Evolutionary conservation across 805 yeast genomes (phyloP).

Genomic region (Pichia nanzhaoensis): DNA sequence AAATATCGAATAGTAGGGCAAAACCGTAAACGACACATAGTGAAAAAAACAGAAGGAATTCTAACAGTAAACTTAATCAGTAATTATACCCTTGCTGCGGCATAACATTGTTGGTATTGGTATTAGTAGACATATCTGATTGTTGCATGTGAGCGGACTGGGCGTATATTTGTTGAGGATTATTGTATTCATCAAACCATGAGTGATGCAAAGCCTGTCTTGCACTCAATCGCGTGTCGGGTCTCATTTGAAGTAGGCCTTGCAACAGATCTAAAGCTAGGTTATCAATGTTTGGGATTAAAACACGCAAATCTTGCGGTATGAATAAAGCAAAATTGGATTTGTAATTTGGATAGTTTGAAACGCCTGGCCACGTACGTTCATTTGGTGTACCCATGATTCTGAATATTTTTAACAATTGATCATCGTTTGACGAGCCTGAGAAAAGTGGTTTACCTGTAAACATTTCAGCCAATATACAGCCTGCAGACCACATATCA

Average conservation of each 20-base stretch:
- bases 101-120: slow-evolving; percentile 5
- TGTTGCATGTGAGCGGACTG: slow-evolving; percentile 9
- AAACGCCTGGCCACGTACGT: slow-evolving; percentile 95
- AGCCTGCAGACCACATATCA: slow-evolving; percentile 98
- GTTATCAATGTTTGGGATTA: slow-evolving; percentile 64
- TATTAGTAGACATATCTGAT: slow-evolving; percentile 10
- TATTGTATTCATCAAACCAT: slow-evolving; percentile 72
- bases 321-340: slow-evolving; percentile 78
- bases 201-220: slow-evolving; percentile 62
- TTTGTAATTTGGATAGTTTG: slow-evolving; percentile 81
- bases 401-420: slow-evolving; percentile 82
- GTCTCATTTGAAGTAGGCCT: slow-evolving; percentile 53
- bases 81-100: slow-evolving; percentile 6
- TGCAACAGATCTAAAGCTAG: slow-evolving; percentile 63
- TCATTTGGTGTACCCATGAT: slow-evolving; percentile 96
- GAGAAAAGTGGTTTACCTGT: slow-evolving; percentile 97
- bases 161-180: slow-evolving; percentile 11
- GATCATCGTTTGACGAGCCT: slow-evolving; percentile 95
- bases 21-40: no score
- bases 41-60: not conserved
- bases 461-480: slow-evolving; percentile 96
- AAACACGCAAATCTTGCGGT: slow-evolving; percentile 73
- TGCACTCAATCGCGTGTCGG: slow-evolving; percentile 53
- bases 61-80: not conserved
- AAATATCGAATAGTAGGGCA: not conserved